phyloP scores from a whole-genome alignment of 1,284 basidiomycete genomes.

The Ceratobasidium theobromae region DNA sequence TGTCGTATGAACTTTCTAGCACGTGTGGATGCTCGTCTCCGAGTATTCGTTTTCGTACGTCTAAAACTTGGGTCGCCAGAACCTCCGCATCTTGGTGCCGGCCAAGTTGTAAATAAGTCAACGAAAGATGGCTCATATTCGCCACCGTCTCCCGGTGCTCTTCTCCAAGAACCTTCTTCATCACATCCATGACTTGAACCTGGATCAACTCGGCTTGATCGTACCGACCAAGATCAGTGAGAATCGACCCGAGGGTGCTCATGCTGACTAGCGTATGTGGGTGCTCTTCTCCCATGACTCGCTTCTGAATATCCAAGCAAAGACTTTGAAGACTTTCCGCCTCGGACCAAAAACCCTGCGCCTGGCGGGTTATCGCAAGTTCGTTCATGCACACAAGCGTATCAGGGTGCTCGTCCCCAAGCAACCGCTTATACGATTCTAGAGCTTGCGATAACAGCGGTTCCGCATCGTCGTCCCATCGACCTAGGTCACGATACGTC shows the following conservation, averaged over 20 bases:
- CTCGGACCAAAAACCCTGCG: neutral
- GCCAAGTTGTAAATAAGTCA: neutral
- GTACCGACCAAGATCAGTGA: neutral
- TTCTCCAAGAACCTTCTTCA: neutral
- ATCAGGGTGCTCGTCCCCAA: neutral
- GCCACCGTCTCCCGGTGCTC: neutral
- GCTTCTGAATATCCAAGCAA: neutral
- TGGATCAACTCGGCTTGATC: neutral
- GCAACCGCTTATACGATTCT: neutral
- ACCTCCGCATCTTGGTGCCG: neutral
- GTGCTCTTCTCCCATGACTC: neutral
- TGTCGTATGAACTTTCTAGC: neutral
- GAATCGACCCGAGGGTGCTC: neutral
- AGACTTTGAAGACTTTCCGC: neutral
- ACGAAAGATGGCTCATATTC: neutral
- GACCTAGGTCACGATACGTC: neutral
- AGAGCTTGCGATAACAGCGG: neutral
- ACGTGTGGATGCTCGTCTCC: neutral
- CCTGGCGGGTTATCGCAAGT: neutral
- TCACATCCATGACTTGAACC: neutral
- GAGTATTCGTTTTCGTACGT: no score
- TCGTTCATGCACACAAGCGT: neutral
- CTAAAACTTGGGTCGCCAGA: neutral
- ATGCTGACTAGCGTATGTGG: neutral
- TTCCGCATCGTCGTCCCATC: conserved; percentile 3